Evolutionary conservation across 1,284 basidiomycete genomes (phyloP), one percentile per base, ranked within the genome.

Genomic region (Stereum hirsutum): DNA sequence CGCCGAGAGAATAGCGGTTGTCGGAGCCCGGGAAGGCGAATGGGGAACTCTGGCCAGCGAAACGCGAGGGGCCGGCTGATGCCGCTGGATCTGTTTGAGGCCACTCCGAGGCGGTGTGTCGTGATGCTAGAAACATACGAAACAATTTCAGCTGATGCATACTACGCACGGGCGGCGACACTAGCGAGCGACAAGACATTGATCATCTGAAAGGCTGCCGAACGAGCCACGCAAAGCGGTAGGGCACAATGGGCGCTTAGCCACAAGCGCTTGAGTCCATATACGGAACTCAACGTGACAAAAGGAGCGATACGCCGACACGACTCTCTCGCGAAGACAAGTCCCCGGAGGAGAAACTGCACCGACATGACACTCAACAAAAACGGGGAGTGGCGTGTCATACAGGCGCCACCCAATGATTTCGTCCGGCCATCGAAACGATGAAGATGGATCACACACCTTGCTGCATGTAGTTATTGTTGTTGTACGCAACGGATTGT

Each of bases 401-500:
- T 17, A 35, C 19, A 35, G 33, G 11, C 33, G 17, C 19, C 10
- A 20, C 33, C 8, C 28, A 30, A 30, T 30, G 28, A 30, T 30
- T 19, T 8, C 33, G 19, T n/a, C 33, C 33, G 38, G 17, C 38
- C 23, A 36, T 23, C 43, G 41, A 42, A 20, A 17, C 5, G 8
- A 4, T 10, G 31, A 36, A 17, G 15, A n/a, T 24, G 28, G 39
- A 34, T 40, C 11, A 65, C 66, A 59, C 49, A 78, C 79, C 72
- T 66, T 74, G 70, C n/a, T 48, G 64, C 64, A 36, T 76, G 58
- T 41, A 75, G 54, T 31, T 64, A 62, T n/a, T n/a, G 30, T 64
- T 59, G 51, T 72, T 70, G 62, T 76, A 81, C 26, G 72, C 66
- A 28, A 64, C 69, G 25, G 63, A 57, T 46, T 69, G 66, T 17